Evolutionary conservation across 768 basidiomycete genomes (phyloP).

Genomic region (Macrolepiota albuminosa): DNA sequence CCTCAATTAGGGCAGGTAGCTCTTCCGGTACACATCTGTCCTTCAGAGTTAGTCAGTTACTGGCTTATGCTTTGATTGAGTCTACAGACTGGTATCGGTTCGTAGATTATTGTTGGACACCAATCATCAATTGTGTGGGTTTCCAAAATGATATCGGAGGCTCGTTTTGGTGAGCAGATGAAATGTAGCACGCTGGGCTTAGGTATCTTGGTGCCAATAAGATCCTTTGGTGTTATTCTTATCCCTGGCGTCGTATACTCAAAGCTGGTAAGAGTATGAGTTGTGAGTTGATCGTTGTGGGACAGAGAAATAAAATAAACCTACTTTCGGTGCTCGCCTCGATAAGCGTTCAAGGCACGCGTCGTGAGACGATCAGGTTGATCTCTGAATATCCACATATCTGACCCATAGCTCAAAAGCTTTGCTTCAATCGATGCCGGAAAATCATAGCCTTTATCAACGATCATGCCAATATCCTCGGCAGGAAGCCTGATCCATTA

Average conservation of each 20-base stretch:
- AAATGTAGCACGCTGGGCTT: slow-evolving; percentile 66
- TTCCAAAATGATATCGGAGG: slow-evolving; percentile 61
- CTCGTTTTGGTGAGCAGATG: slow-evolving; percentile 78
- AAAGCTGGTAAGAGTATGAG: slow-evolving; percentile 45
- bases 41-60: slow-evolving; percentile 29
- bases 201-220: slow-evolving; percentile 47
- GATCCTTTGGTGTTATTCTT: slow-evolving; percentile 67
- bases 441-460: slow-evolving; percentile 81
- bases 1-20: slow-evolving; percentile 56
- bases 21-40: slow-evolving; percentile 78
- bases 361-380: slow-evolving; percentile 56
- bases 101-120: slow-evolving; percentile 69
- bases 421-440: slow-evolving; percentile 48
- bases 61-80: neutral
- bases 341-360: slow-evolving; percentile 68
- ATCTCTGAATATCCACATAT: slow-evolving; percentile 77
- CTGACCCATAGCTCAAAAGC: slow-evolving; percentile 58
- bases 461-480: slow-evolving; percentile 68
- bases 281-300: neutral
- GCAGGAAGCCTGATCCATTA: slow-evolving; percentile 54
- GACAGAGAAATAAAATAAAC: neutral
- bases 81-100: slow-evolving; percentile 76
- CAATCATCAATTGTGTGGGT: slow-evolving; percentile 49
- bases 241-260: slow-evolving; percentile 71
- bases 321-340: slow-evolving; percentile 69